Conservation (phyloP, 2,329 filamentous ascomycete species). For the Trichoderma arundinaceum region DNA sequence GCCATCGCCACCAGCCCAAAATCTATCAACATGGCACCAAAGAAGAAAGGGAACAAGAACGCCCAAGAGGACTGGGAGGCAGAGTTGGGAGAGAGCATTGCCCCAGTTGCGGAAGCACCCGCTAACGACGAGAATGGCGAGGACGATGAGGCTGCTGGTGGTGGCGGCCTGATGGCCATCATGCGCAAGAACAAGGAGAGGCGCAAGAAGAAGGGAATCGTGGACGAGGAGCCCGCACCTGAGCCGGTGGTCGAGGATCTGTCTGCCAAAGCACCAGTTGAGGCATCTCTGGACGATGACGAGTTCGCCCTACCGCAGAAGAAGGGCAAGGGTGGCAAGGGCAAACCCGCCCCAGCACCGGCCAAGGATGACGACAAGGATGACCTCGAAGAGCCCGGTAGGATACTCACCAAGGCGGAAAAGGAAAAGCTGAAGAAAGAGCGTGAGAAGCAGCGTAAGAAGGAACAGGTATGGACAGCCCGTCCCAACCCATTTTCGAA, state of each 20-base stretch:
- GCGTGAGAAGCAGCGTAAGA: constrained; percentile 97
- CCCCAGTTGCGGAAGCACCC: constrained; percentile 60
- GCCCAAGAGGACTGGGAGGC: constrained; percentile 92
- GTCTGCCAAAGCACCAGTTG: constrained; percentile 72
- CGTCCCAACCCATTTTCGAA: background rate
- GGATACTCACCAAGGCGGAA: constrained; percentile 93
- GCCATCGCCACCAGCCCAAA: background rate
- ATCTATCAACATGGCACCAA: constrained; percentile 75
- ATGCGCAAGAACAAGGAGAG: constrained; percentile 83
- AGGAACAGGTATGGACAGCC: constrained; percentile 75
- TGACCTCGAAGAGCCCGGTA: constrained; percentile 60
- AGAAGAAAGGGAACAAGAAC: constrained; percentile 89
- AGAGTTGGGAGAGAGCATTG: constrained; percentile 80
- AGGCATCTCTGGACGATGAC: constrained; percentile 84
- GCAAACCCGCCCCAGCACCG: constrained; percentile 44
- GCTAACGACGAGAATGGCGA: constrained; percentile 55
- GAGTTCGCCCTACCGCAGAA: constrained; percentile 85
- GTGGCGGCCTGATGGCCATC: constrained; percentile 76
- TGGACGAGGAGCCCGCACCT: constrained; percentile 68
- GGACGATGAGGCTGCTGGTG: constrained; percentile 59
- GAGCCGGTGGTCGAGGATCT: constrained; percentile 48
- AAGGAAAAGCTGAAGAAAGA: constrained; percentile 99
- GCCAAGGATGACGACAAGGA: constrained; percentile 57
- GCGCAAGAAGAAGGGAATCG: constrained; percentile 86
- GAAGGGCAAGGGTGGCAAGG: constrained; percentile 64